Conservation (phyloP, 2,329 filamentous ascomycete genomes). For the Pseudogymnoascus sp. region DNA sequence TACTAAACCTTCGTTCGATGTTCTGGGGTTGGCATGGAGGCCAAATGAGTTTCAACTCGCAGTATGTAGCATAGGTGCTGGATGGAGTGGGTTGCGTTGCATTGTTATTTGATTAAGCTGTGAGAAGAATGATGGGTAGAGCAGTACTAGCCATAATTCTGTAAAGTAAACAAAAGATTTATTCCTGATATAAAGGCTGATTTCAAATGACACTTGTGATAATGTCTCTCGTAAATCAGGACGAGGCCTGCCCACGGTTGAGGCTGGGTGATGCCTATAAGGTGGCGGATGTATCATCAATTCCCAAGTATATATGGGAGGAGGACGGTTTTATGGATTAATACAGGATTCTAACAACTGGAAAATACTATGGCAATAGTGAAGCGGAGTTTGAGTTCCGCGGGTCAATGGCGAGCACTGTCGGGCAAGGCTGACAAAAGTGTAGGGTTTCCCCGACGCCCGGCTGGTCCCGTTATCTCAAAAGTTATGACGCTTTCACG, state of each 20-base stretch:
- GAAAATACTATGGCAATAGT: not conserved
- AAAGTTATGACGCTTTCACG: not conserved
- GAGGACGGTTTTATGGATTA: not conserved
- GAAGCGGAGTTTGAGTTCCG: not conserved
- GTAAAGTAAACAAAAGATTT: conserved; percentile 6
- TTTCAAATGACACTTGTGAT: not conserved
- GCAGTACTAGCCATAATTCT: conserved; percentile 9
- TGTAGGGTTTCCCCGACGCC: conserved; percentile 1
- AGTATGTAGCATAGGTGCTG: conserved; percentile 11
- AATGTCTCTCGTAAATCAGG: not conserved
- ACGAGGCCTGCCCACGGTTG: not conserved
- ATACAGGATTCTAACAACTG: not conserved
- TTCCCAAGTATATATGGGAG: not conserved
- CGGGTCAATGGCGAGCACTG: not conserved
- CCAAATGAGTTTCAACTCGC: conserved; percentile 8
- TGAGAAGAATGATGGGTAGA: conserved; percentile 9
- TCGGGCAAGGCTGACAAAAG: not conserved
- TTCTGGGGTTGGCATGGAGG: conserved; percentile 5
- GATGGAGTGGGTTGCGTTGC: conserved; percentile 9
- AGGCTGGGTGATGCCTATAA: not conserved
- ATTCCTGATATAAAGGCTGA: not conserved
- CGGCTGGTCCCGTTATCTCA: not conserved
- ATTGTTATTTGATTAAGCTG: not conserved
- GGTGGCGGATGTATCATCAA: not conserved
- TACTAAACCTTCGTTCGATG: conserved; percentile 47